phyloP scores from a whole-genome alignment of 768 basidiomycete species.

The Lactarius psammicola region DNA sequence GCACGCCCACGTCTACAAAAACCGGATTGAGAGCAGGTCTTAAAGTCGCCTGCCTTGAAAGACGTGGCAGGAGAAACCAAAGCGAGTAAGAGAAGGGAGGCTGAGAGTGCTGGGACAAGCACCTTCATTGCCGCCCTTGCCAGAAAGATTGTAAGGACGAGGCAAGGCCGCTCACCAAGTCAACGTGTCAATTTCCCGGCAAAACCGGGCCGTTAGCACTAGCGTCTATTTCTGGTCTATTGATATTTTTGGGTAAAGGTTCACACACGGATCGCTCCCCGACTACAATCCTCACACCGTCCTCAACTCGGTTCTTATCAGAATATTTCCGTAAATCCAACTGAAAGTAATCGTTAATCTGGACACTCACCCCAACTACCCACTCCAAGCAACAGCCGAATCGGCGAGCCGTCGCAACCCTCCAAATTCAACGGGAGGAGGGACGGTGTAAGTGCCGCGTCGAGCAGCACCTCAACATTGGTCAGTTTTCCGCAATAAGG shows the following conservation, averaged over 20 bases:
- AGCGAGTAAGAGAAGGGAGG: conserved; percentile 36
- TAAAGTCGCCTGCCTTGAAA: conserved; percentile 86
- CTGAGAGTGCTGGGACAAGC: conserved; percentile 13
- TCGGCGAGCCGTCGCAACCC: conserved; percentile 64
- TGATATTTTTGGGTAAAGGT: background rate
- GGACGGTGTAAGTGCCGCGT: conserved; percentile 42
- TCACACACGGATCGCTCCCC: background rate
- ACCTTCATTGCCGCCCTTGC: conserved; percentile 28
- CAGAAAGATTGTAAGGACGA: too few relatives aligned
- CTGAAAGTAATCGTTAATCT: background rate
- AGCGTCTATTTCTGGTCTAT: background rate
- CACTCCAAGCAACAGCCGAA: conserved; percentile 64
- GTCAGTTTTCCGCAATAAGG: conserved; percentile 71
- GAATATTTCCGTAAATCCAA: background rate
- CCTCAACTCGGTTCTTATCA: conserved; percentile 9
- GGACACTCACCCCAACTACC: background rate
- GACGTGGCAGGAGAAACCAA: conserved; percentile 43
- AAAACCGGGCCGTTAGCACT: background rate
- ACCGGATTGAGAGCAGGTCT: conserved; percentile 89
- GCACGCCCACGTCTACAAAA: conserved; percentile 93
- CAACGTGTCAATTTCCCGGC: background rate
- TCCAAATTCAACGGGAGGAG: conserved; percentile 58
- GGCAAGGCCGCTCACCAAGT: too few relatives aligned
- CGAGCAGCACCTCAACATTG: conserved; percentile 46
- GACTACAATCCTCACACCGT: background rate